Percentiles rank a stretch among this genome's conserved stretches.
Conservation (phyloP, 345 rosid species). For the Dipteronia sinensis region DNA sequence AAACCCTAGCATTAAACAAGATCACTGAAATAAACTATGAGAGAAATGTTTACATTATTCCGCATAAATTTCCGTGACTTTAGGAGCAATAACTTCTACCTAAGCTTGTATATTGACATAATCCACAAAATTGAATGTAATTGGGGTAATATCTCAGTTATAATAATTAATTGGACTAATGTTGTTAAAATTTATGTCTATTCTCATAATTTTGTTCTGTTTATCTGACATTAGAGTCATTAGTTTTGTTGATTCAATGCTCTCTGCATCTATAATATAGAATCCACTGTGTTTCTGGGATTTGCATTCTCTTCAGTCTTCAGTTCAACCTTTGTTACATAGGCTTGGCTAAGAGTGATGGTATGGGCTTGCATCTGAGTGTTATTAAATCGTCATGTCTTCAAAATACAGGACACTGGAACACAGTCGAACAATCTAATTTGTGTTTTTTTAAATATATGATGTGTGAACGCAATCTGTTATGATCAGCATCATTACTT, state of each 20-base stretch:
- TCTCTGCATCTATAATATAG: conserved; percentile 1
- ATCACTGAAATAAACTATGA: no score
- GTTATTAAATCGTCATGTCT: neutral
- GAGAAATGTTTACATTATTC: no score
- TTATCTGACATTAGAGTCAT: neutral
- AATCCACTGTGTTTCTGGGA: neutral
- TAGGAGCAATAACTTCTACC: no score
- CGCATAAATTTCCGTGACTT: no score
- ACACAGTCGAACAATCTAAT: neutral
- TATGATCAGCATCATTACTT: neutral
- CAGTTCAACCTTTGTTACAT: neutral
- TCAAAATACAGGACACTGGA: neutral
- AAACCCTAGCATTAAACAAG: no score
- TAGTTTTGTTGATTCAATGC: conserved; percentile 2
- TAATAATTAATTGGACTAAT: neutral
- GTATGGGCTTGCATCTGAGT: neutral
- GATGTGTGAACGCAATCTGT: neutral
- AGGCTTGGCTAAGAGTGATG: neutral
- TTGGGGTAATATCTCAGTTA: no score
- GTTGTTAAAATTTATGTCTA: neutral
- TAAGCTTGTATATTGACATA: no score
- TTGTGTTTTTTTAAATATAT: neutral
- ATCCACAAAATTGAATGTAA: no score
- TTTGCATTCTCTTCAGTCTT: neutral
- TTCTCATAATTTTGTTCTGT: conserved; percentile 8